Percentiles rank a stretch among this genome's conserved stretches.
These are phyloP conservation scores for Rhizopus arrhizus DNA, from an alignment of 371 early-diverging fungal genomes.

Conservation along the genomic window DNA sequence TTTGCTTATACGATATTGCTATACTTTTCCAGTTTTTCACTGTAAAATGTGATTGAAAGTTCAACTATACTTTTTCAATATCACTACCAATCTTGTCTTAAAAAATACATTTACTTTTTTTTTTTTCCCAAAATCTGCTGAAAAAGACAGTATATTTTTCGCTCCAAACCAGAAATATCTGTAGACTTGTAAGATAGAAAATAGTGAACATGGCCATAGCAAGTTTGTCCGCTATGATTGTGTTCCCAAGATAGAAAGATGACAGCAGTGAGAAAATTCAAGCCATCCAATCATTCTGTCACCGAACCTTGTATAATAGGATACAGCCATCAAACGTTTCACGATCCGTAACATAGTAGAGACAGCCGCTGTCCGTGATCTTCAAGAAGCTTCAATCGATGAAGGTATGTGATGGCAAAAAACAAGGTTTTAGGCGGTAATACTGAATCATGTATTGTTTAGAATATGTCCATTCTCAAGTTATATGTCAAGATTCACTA, in stretches of 20 bases:
- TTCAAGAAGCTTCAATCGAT: constrained; percentile 95
- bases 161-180: background rate
- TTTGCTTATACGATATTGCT: too few relatives aligned
- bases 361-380: constrained; percentile 95
- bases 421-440: background rate
- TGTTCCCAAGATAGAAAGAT: constrained; percentile 68
- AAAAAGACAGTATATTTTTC: background rate
- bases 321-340: constrained; percentile 99
- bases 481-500: constrained; percentile 97
- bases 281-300: too few relatives aligned
- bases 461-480: constrained; percentile 95
- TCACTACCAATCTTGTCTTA: too few relatives aligned
- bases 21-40: too few relatives aligned
- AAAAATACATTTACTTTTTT: too few relatives aligned
- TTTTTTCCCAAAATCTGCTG: background rate
- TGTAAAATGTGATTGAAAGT: too few relatives aligned
- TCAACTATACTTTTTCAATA: too few relatives aligned
- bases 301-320: constrained; percentile 49
- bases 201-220: constrained; percentile 97
- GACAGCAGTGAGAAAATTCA: too few relatives aligned
- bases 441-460: background rate
- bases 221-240: constrained; percentile 92
- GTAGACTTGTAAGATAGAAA: constrained; percentile 1
- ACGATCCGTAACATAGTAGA: constrained; percentile 98
- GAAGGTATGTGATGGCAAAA: constrained; percentile 51